Conservation (phyloP, 2,329 filamentous ascomycete species). For the Venturia carpophila region DNA sequence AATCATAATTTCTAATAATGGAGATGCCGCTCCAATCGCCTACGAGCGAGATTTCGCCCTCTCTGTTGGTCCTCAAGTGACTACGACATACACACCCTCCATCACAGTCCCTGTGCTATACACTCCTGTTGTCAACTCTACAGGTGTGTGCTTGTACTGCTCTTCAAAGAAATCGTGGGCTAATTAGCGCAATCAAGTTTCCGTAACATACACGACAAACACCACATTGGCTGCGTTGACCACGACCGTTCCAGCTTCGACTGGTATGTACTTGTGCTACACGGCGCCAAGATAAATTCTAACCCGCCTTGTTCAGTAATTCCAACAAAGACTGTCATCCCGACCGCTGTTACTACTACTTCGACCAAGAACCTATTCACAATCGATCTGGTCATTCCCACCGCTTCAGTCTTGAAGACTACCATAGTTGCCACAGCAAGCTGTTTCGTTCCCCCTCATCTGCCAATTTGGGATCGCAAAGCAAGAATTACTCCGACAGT, state of each 20-base stretch:
- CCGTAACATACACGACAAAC: slow-evolving; percentile 23
- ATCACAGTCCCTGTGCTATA: slow-evolving; percentile 20
- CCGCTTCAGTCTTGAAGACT: slow-evolving; percentile 20
- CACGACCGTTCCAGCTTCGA: slow-evolving; percentile 21
- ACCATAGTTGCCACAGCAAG: slow-evolving; percentile 29
- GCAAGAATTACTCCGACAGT: slow-evolving; percentile 26
- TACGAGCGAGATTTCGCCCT: slow-evolving; percentile 38
- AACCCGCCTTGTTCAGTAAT: slow-evolving; percentile 14
- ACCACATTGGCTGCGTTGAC: slow-evolving; percentile 24
- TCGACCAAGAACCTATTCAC: slow-evolving; percentile 27
- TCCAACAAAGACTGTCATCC: slow-evolving; percentile 25
- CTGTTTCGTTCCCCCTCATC: slow-evolving; percentile 26
- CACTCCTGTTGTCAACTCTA: slow-evolving; percentile 22
- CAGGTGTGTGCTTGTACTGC: neutral
- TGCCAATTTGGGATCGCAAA: slow-evolving; percentile 24
- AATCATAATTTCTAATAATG: slow-evolving; percentile 38
- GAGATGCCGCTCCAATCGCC: slow-evolving; percentile 36
- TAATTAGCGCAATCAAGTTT: slow-evolving; percentile 18
- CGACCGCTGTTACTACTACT: slow-evolving; percentile 24
- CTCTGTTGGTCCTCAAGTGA: slow-evolving; percentile 31
- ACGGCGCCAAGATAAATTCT: neutral
- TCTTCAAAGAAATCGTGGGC: neutral
- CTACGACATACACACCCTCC: slow-evolving; percentile 24
- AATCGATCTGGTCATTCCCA: slow-evolving; percentile 24
- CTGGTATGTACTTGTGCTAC: slow-evolving; percentile 13